Base-by-base conservation (phyloP, 2,329 filamentous ascomycete species). In the Cladosporium velox region DNA sequence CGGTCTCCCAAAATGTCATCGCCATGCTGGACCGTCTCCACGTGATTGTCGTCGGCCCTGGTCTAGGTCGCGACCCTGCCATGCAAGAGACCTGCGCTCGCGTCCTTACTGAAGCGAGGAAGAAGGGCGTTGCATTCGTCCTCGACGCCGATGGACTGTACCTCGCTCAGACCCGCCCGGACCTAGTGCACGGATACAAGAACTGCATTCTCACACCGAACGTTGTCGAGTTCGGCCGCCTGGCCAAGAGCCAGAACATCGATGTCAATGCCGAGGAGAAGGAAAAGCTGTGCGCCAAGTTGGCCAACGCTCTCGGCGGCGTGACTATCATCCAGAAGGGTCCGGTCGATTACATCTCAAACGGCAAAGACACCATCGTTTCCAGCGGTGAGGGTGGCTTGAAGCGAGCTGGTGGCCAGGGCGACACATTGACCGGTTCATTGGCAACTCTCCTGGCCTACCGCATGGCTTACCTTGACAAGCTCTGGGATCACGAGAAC, bases 261-360 rank as follows among this genome's bases (percentile, higher is more conserved):
- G 86, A 92, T 67, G 82, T 86, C 0, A 76, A 80, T 6, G 72
- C 70, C 30, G 82, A 82, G 49, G 81, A 84, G 65, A 82, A 83
- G 54, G 79, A 81, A 10, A 83, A 85, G 71, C 87, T 93, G 12
- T 90, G 88, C 72, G 81, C 76, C 82, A 90, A 85, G 81, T 81
- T 99, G 49, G 88, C 93, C 0, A 86, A 84, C 67, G 90, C 89
- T 0, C 86, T 98, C 57, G 92, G 90, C 2, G 95, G 95, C 1
- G 92, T 97, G 34, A 96, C 92, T 0, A 88, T 99, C 65, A 85
- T 98, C 54, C 91, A 97, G 77, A 99, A 99, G 82, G 95, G 95
- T 2, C 77, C 79, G 2, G 87, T 87, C 68, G 95, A 99, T 79
- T 88, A 90, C 70, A 91, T 99, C 67, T 92, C 90, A 2, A 91